Evolutionary conservation across 768 basidiomycete species (phyloP).

Genomic region (Tylopilus plumbeoviolaceoides): DNA sequence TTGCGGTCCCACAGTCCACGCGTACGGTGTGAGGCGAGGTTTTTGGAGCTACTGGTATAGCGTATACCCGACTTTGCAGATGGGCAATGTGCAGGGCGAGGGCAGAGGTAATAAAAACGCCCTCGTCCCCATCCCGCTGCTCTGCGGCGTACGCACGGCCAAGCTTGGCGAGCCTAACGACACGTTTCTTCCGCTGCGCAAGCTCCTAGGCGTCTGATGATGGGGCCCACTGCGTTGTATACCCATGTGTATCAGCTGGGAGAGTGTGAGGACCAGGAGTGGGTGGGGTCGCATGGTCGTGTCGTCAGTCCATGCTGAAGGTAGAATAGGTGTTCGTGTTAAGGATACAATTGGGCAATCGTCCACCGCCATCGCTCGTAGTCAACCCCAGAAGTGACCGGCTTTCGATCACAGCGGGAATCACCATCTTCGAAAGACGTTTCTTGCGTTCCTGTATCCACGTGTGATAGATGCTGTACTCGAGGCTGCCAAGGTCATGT

Average conservation of each 20-base stretch:
- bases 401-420: slow-evolving; percentile 97
- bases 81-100: slow-evolving; percentile 18
- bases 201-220: too few relatives aligned
- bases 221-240: too few relatives aligned
- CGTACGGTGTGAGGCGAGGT: background rate
- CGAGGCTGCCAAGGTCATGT: slow-evolving; percentile 95
- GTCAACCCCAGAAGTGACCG: slow-evolving; percentile 98
- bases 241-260: too few relatives aligned
- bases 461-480: slow-evolving; percentile 99
- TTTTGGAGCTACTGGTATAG: too few relatives aligned
- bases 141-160: slow-evolving; percentile 10
- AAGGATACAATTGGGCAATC: slow-evolving; percentile 90
- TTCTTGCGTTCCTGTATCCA: slow-evolving; percentile 99
- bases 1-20: background rate
- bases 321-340: slow-evolving; percentile 84
- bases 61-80: background rate
- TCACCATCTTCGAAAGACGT: slow-evolving; percentile 93
- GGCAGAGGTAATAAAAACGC: slow-evolving; percentile 26
- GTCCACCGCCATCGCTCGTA: slow-evolving; percentile 88
- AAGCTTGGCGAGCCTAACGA: slow-evolving; percentile 12
- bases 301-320: slow-evolving; percentile 98
- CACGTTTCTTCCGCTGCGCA: background rate
- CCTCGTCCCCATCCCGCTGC: slow-evolving; percentile 11
- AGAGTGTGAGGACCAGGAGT: too few relatives aligned
- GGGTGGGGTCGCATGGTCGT: too few relatives aligned